Evolutionary conservation across 2,329 filamentous ascomycete genomes (phyloP), one percentile per base, ranked within the genome.

Genomic region (Elsinoe batatas): DNA sequence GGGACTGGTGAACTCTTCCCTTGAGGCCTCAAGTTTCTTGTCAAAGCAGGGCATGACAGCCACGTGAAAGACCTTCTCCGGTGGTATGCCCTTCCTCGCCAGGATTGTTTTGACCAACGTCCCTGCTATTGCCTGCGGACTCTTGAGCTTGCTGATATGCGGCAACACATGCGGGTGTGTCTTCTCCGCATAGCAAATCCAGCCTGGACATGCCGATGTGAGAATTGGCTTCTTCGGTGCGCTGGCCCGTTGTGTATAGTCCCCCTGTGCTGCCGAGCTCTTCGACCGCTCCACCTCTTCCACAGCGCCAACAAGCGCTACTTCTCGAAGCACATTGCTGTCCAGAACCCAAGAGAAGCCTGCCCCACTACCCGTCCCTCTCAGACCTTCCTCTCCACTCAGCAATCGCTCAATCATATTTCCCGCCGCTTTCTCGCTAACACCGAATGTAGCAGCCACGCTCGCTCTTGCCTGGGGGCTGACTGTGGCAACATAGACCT

Each of bases 101-200:
- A 98, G 73, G 0, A 87, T 81, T 0, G 89, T 91, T 71, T 98
- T 98, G 56, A 98, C 69, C 40, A 97, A 77, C 0, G 90, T 96
- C 11, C 93, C 93, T 61, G 88, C 86, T 53, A 98, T 73, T 22
- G 93, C 91, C 70, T 98, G 93, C 12, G 93, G 91, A 4, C 91
- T 96, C 69, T 97, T 98, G 60, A 97, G 78, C 50, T 82, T 82
- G 57, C 91, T 96, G 54, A 98, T 77, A 69, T 98, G 90, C 26
- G 90, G 89, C 50, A 98, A 78, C 56, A 97, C 83, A 65, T 96
- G 85, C 1, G 93, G 90, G 66, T 98, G 93, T 56, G 91, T 97
- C 74, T 98, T 97, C 70, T 98, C 93, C 22, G 91, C 91, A 66
- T 98, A 98, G 72, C 93, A 98, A 56, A 98, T 91, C 91, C 94